Conservation (phyloP, 2,329 filamentous ascomycete genomes). For the Cladosporium sp. region DNA sequence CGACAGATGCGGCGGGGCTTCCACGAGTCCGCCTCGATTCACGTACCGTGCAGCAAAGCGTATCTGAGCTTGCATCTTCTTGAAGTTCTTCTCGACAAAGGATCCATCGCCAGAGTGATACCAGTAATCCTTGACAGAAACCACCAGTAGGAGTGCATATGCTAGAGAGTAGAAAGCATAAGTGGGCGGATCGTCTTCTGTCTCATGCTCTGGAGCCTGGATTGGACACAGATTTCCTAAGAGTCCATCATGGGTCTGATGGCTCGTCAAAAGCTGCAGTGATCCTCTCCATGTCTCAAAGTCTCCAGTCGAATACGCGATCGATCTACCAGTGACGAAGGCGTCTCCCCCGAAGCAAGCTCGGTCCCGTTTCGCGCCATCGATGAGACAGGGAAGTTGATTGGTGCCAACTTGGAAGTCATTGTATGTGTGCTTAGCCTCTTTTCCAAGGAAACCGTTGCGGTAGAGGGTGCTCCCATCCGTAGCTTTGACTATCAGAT, state of each 20-base stretch:
- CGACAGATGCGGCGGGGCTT: background rate
- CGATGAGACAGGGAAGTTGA: constrained; percentile 20
- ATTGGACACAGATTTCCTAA: constrained; percentile 24
- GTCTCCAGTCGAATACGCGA: background rate
- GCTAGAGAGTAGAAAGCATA: constrained; percentile 24
- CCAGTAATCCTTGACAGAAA: constrained; percentile 22
- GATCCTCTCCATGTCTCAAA: constrained; percentile 1
- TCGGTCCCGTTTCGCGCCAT: constrained; percentile 25
- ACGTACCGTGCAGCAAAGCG: background rate
- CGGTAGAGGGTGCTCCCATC: background rate
- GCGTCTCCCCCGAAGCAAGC: constrained; percentile 22
- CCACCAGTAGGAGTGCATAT: constrained; percentile 21
- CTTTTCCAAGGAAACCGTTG: background rate
- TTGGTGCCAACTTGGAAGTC: constrained; percentile 23
- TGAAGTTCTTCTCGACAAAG: background rate
- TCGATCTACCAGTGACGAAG: constrained; percentile 14
- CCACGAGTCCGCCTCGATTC: background rate
- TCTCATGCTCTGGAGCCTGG: constrained; percentile 21
- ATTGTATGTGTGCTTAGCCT: constrained; percentile 13
- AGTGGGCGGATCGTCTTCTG: constrained; percentile 21
- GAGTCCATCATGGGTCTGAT: constrained; percentile 23
- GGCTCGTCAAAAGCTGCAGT: constrained; percentile 19
- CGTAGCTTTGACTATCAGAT: background rate
- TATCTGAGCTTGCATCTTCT: background rate
- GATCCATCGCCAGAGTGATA: constrained; percentile 14